Evolutionary conservation across 805 yeast species (phyloP), one percentile per base, ranked within the genome.

Genomic region (Saccharomycopsis lassenensis): DNA sequence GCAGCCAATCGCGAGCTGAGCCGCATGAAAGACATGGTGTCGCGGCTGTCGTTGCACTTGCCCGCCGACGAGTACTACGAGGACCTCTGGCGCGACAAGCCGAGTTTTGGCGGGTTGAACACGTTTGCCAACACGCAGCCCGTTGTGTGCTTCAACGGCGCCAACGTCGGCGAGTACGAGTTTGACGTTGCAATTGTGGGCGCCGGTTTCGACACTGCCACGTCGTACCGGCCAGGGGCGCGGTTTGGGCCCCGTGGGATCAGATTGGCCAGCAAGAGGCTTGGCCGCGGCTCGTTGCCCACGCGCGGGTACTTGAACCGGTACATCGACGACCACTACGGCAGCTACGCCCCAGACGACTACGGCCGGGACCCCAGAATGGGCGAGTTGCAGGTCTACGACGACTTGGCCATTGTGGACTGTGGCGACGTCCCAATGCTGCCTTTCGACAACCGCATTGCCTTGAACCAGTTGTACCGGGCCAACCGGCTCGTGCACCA

Each of bases 191-290:
- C 77, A 1, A 45, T 83, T 10, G 64, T 82, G 38, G 94, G 94
- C 4, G 77, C 79, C 2, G 93, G 93, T 0, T 83, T 82, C 48
- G 94, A 82, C 50, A 82, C 91, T 5, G 89, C 89, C 0, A 77
- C 76, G 0, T 68, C 86, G 1, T 82, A 74, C 54, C 64, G 93
- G 33, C 69, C 87, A 0, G 93, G 94, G 5, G 87, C 93, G 2
- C 58, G 94, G 36, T 82, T 82, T 56, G 94, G 94, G 2, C 94
- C 89, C 2, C 57, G 75, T 34, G 79, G 81, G 8, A 75, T 78
- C 34, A 59, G 87, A 46, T 59, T 67, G 2, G 81, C 82, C 2
- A 74, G 82, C 2, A 81, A 74, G 50, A 21, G 41, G 29, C 14
- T 38, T 4, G 37, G 37, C 7, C 58, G n/a, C 46, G 47, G 5